Base-by-base conservation (phyloP, 345 rosid genomes). In the Rhizophora apiculata region DNA sequence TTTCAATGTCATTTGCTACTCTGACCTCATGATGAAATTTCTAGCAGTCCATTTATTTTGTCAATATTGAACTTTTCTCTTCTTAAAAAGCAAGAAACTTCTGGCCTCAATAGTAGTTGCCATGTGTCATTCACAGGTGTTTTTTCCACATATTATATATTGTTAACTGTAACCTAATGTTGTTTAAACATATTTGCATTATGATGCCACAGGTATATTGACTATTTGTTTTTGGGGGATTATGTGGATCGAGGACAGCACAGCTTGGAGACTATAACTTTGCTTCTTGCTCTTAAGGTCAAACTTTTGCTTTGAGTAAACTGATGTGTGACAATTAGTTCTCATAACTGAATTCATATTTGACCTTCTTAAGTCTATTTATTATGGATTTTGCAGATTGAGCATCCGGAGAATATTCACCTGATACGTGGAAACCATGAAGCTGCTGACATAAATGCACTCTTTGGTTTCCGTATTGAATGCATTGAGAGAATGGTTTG, bases 181-280 rank as follows among this genome's bases (percentile, higher is more conserved):
- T 77, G 61, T 73, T 69, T 65, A 67, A 81, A 49, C 67, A 48
- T 67, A 58, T 21, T 9, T 60, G 31, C 48, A 48, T 6, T 74
- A 62, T 63, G 64, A 29, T 72, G 60, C 73, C 49, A 71, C 85
- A 95, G 99, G 82, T 95, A 92, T 69, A 95, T 95, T 22, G 99
- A 95, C 81, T 92, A 95, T 76, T 84, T 95, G 67, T 95, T 95
- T 84, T 76, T 95, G 84, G 99, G 99, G 78, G 99, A 95, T 69
- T 95, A 95, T 46, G 98, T 95, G 43, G 98, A 95, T 85, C 89
- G 99, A 4, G 99, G 99, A 27, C 96, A 95, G 77, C 99, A 92
- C 78, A 95, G 98, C 83, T 79, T 95, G 82, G 99, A 95, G 77
- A 95, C 99, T 34, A 92, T 95, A 71, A 89, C 92, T 63, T 84